These are phyloP conservation scores for Begonia fuchsioides DNA, from an alignment of 306 rosid species.

Conservation along the genomic window DNA sequence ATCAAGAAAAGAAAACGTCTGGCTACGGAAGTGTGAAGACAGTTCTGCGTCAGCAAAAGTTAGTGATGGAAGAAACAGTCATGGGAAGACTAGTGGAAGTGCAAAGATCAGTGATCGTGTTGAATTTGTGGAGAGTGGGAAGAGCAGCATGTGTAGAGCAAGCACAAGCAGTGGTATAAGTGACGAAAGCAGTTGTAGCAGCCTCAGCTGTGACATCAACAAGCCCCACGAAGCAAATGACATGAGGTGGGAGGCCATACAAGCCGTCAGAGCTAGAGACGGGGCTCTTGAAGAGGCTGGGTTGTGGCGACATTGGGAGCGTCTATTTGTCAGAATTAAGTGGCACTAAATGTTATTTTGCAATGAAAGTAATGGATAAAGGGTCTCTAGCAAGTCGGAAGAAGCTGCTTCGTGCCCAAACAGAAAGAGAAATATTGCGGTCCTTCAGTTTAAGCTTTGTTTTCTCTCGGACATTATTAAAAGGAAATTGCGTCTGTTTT, in stretches of 20 bases:
- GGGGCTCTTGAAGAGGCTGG: slow-evolving; percentile 91
- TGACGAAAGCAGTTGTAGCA: slow-evolving; percentile 92
- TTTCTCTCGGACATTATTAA: not conserved
- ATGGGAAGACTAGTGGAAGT: slow-evolving; percentile 52
- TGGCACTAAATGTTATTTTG: slow-evolving; percentile 92
- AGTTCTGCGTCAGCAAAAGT: slow-evolving; percentile 73
- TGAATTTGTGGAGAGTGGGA: slow-evolving; percentile 21
- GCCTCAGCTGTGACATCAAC: slow-evolving; percentile 80
- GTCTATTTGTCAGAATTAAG: slow-evolving; percentile 89
- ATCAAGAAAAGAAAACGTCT: slow-evolving; percentile 57
- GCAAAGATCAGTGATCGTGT: slow-evolving; percentile 79
- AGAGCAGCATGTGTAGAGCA: slow-evolving; percentile 39
- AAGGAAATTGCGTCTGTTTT: not conserved
- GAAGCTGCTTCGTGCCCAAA: slow-evolving; percentile 96
- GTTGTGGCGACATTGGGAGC: slow-evolving; percentile 98
- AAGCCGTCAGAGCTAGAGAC: slow-evolving; percentile 67
- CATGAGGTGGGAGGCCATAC: slow-evolving; percentile 96
- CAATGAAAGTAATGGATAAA: slow-evolving; percentile 99
- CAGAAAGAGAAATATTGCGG: slow-evolving; percentile 87
- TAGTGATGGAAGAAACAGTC: slow-evolving; percentile 9
- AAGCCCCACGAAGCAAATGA: slow-evolving; percentile 98
- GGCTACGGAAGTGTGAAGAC: slow-evolving; percentile 69
- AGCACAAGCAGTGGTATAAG: slow-evolving; percentile 94
- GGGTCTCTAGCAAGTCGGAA: slow-evolving; percentile 88
- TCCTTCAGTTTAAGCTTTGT: slow-evolving; percentile 20